These are phyloP conservation scores for Microdochium trichocladiopsis DNA, from an alignment of 2,329 filamentous ascomycete species.

Conservation along the genomic window DNA sequence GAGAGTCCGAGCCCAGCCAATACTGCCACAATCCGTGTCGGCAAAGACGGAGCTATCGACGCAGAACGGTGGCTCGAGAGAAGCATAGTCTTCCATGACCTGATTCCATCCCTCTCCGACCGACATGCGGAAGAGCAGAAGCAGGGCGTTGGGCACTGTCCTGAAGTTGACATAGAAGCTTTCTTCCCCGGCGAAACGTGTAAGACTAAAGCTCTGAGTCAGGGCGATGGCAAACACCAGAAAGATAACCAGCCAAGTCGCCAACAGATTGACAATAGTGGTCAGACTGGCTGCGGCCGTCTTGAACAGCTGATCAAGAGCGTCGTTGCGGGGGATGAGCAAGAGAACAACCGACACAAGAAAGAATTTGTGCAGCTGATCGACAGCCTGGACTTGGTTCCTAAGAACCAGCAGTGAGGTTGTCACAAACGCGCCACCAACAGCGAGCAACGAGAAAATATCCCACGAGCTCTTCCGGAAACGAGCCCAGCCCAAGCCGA, in stretches of 20 bases:
- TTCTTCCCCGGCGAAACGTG: slow-evolving; percentile 71
- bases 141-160: slow-evolving; percentile 86
- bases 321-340: slow-evolving; percentile 92
- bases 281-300: slow-evolving; percentile 91
- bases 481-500: slow-evolving; percentile 85
- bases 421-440: slow-evolving; percentile 75
- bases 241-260: slow-evolving; percentile 97
- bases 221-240: slow-evolving; percentile 93
- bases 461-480: slow-evolving; percentile 96
- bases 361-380: slow-evolving; percentile 88
- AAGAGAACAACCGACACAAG: slow-evolving; percentile 84
- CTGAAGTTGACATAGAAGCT: slow-evolving; percentile 83
- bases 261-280: slow-evolving; percentile 83
- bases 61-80: slow-evolving; percentile 73
- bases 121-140: slow-evolving; percentile 88
- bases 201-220: slow-evolving; percentile 92
- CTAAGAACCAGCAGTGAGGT: slow-evolving; percentile 67
- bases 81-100: slow-evolving; percentile 92
- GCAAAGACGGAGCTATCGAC: slow-evolving; percentile 68
- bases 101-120: slow-evolving; percentile 95
- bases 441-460: slow-evolving; percentile 73
- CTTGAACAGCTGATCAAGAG: slow-evolving; percentile 96
- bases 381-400: slow-evolving; percentile 53
- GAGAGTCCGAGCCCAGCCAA: slow-evolving; percentile 76
- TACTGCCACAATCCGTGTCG: slow-evolving; percentile 86